Base-by-base conservation (phyloP, 163 green algal genomes). In the Volvox carteri region DNA sequence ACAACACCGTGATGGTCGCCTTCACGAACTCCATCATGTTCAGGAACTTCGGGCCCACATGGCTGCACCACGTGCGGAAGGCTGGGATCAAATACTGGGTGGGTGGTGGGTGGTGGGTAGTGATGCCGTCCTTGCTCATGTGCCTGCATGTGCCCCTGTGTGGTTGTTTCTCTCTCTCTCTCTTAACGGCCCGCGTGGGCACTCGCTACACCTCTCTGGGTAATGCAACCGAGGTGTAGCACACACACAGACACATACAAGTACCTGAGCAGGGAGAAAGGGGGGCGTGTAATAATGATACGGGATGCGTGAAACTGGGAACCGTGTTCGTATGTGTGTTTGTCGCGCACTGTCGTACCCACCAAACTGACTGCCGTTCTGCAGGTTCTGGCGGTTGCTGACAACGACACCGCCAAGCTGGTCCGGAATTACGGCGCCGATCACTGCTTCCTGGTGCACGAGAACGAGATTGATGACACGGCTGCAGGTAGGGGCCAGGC, bases 61-160 rank as follows among this genome's bases (percentile, higher is more conserved):
- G 84, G 84, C 68, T 92, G 44, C 18, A 73, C 58, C 67, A 91
- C 48, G 39, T 92, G n/a, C 35, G 84, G 28, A 77, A 87, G 42
- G 87, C 87, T 7, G 79, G 79, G n/a, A 90, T 90, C 85, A 90
- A 52, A 12, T 92, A 92, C 85, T 86, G 77, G 60, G 85, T 92
- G 35, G 0, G 81, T 73, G 4, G 30, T 41, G 62, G 7, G 14
- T 11, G 48, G 48, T n/a, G n/a, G n/a, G n/a, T n/a, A n/a, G n/a
- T n/a, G n/a, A n/a, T n/a, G n/a, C n/a, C n/a, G n/a, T n/a, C n/a
- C n/a, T n/a, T n/a, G n/a, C n/a, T n/a, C n/a, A n/a, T n/a, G n/a
- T n/a, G n/a, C n/a, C n/a, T n/a, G n/a, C n/a, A n/a, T n/a, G n/a
- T n/a, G n/a, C n/a, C n/a, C n/a, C n/a, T n/a, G n/a, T n/a, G n/a